Evolutionary conservation across 495 filamentous ascomycete species (phyloP), one percentile per base, ranked within the genome.

Genomic region (Amorphotheca resinae): DNA sequence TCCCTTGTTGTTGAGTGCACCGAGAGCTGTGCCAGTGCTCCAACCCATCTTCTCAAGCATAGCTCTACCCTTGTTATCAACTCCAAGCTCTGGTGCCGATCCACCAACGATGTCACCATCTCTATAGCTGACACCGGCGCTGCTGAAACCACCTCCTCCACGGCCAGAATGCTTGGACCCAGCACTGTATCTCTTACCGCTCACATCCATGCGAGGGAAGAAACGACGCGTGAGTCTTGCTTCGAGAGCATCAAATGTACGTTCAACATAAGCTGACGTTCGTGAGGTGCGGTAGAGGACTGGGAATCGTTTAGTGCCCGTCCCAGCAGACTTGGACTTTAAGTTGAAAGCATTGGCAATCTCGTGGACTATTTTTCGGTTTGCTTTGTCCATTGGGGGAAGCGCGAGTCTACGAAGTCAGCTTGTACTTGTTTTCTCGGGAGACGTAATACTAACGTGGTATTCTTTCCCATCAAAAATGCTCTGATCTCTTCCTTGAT

Each of bases 21-120:
- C 91, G n/a, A 99, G 68, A 5, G 79, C 81, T 60, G 79, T 96
- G 3, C 91, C 91, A 34, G 73, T 79, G 46, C 70, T 82, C 85
- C 93, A 99, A 14, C 91, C 91, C 91, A 96, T 96, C 64, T 89
- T 96, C 61, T 95, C 87, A 41, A 99, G 58, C 82, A 99, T 86
- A 2, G 76, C 77, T 33, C 85, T 72, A 16, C 91, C 91, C 51
- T 71, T 80, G 47, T 95, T 99, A 36, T 83, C 86, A 2, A 62
- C 67, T 1, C 85, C 84, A 20, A 99, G 67, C 59, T 93, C 89
- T 1, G 84, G 80, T 0, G 88, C 91, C 23, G 74, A 71, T 9
- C 72, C 84, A 32, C 89, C 91, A 15, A 95, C 87, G 33, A 93
- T 64, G 44, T 95, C 86, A n/a, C 91, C 91, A 49, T 96, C 84